phyloP scores from a whole-genome alignment of 257 asterid genomes.

The Prunella vulgaris region DNA sequence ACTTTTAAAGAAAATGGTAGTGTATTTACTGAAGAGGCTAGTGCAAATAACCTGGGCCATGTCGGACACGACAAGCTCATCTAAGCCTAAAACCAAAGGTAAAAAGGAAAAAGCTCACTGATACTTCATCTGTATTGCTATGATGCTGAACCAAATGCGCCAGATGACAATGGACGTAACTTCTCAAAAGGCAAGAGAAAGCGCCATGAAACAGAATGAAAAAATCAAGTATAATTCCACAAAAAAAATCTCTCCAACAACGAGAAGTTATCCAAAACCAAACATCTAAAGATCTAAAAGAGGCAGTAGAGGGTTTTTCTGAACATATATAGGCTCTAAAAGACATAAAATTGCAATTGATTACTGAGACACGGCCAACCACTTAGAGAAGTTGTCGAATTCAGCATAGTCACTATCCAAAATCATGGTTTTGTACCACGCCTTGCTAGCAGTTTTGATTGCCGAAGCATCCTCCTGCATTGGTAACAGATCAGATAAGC shows the following conservation, averaged over 20 bases:
- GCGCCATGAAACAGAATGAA: too few species aligned
- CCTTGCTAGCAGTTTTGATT: conserved; percentile 51
- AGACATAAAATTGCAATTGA: background rate
- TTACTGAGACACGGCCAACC: conserved; percentile 81
- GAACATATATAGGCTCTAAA: conserved; percentile 5
- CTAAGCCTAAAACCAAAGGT: too few species aligned
- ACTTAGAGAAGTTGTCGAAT: conserved; percentile 77
- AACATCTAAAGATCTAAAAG: background rate
- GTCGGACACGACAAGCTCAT: too few species aligned
- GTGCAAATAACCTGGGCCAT: too few species aligned
- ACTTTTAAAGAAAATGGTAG: too few species aligned
- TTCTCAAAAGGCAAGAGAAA: too few species aligned
- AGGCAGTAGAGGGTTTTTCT: conserved; percentile 1
- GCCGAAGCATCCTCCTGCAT: conserved; percentile 75
- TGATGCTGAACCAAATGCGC: too few species aligned
- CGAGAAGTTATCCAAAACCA: background rate
- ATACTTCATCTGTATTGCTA: too few species aligned
- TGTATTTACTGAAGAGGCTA: too few species aligned
- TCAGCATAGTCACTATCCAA: conserved; percentile 79
- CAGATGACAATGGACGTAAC: too few species aligned
- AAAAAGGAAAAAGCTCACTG: too few species aligned
- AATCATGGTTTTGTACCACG: conserved; percentile 89
- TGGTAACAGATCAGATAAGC: background rate
- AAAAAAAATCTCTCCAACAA: background rate
- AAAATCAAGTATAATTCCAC: too few species aligned